Base-by-base conservation (phyloP, 176 grass and related monocot species). In the Eragrostis nindensis region DNA sequence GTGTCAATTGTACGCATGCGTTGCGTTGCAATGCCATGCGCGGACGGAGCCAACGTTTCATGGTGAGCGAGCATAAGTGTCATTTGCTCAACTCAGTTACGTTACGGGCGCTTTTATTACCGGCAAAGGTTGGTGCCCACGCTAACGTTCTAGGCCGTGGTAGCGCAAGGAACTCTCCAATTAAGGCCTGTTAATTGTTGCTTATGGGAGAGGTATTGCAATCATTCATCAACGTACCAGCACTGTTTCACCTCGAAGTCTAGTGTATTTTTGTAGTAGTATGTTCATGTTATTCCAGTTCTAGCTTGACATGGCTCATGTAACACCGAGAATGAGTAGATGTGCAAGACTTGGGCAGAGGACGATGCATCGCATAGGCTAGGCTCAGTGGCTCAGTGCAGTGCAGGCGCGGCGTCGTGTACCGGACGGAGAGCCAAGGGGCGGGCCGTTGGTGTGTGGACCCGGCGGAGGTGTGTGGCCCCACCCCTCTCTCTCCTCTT, bases 401-500 rank as follows among this genome's bases (percentile, higher is more conserved):
- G 55, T 9, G 67, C 66, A 19, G 57, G 42, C 48, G 50, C 71
- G 17, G 46, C 56, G 75, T 79, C 76, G 81, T 62, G 68, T 84
- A 84, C 76, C 75, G 24, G n/a, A n/a, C n/a, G n/a, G 75, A 74
- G 50, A 70, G 44, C 65, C 45, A 89, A 71, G 66, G 21, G 78
- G n/a, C n/a, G n/a, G n/a, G 63, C 76, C 62, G 87, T 81, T 82
- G 82, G 71, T 44, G 68, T 14, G 27, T 48, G 79, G 67, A 50
- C 68, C 69, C 55, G 14, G n/a, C 3, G n/a, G n/a, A n/a, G n/a
- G n/a, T 8, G n/a, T n/a, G 42, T 27, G 57, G 57, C 73, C 8
- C 54, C 13, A 8, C 32, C 6, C 8, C 38, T 16, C 62, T n/a
- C 39, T 54, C 73, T 14, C 32, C 50, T 22, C 26, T 63, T 62